A percentile compares a stretch with the other conserved stretches of the same genome.
phyloP scores from a whole-genome alignment of 257 asterid species.

The Osmanthus fragrans region DNA sequence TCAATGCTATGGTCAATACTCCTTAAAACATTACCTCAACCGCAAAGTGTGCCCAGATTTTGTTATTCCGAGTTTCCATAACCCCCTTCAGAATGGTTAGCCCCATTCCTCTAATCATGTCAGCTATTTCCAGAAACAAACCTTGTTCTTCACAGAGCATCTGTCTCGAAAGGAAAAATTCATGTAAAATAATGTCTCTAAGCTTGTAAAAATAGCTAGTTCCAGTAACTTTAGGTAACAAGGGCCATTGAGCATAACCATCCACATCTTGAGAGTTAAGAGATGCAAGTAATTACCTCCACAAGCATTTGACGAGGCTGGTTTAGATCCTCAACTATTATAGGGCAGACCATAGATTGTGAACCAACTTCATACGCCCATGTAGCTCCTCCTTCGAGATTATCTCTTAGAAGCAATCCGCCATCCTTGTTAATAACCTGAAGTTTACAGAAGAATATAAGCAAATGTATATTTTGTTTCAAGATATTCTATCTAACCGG shows the following conservation, averaged over 20 bases:
- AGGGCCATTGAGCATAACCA: not conserved
- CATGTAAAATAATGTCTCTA: not conserved
- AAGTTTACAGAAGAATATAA: conserved; percentile 14
- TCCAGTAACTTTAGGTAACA: not conserved
- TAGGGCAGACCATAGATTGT: conserved; percentile 73
- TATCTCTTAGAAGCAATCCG: conserved; percentile 50
- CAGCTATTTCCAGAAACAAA: conserved; percentile 75
- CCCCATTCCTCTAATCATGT: conserved; percentile 69
- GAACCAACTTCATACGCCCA: conserved; percentile 90
- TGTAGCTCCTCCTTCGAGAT: conserved; percentile 73
- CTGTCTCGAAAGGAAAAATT: conserved; percentile 34
- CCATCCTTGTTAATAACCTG: conserved; percentile 66
- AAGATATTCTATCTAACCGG: not conserved
- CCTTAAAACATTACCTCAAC: conserved; percentile 59
- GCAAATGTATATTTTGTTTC: not conserved
- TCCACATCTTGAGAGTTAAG: not conserved
- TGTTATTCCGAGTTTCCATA: conserved; percentile 69
- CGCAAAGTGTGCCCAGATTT: conserved; percentile 76
- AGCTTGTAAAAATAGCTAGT: not conserved
- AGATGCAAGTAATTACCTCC: conserved; percentile 45
- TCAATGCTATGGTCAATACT: not conserved
- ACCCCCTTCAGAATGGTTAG: conserved; percentile 75
- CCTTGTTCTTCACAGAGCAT: conserved; percentile 82
- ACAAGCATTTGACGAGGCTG: conserved; percentile 81
- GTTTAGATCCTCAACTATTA: conserved; percentile 76